Evolutionary conservation across 345 rosid species (phyloP), one percentile per base, ranked within the genome.

Genomic region (Cardiospermum halicacabum): DNA sequence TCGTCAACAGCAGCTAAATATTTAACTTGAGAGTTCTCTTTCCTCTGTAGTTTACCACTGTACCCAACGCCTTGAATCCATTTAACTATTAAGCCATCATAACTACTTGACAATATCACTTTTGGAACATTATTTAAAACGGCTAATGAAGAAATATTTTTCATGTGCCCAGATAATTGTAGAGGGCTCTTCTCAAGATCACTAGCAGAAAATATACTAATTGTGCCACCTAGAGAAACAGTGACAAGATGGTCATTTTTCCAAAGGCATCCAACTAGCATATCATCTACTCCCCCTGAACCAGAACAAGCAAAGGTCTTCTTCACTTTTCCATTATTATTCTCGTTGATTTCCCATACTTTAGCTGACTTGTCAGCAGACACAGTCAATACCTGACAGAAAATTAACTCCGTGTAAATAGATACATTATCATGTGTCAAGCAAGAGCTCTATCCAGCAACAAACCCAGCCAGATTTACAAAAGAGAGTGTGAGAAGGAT

Each of bases 321-420:
- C 74, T 63, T 76, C 76, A 88, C 62, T 31, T 72, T 82, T 56
- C 97, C 96, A 58, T 63, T 80, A 65, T 96, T 93, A 43, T 81
- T 77, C 50, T 86, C 92, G 43, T 79, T 75, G 65, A 93, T 90
- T 50, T 88, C 92, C 98, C 98, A 93, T 51, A 93, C 72, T 80
- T 93, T 93, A 7, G 96, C 96, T 48, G 97, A 83, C 85, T 93
- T 93, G 81, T 93, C 98, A 48, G 98, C 98, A 72, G 98, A 93
- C 15, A 79, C 96, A 2, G 98, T 93, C 50, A 93, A 72, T 37
- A 82, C 94, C 98, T 93, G 75, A 24, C 48, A 56, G 22, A 47
- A 58, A 71, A 62, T 42, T 64, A 49, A 58, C 18, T 5, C 24
- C 42, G 48, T 36, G 49, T 67, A 21, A 65, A 31, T 67, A 21